Conservation (phyloP, 2,329 filamentous ascomycete genomes). For the Didymella pomorum region DNA sequence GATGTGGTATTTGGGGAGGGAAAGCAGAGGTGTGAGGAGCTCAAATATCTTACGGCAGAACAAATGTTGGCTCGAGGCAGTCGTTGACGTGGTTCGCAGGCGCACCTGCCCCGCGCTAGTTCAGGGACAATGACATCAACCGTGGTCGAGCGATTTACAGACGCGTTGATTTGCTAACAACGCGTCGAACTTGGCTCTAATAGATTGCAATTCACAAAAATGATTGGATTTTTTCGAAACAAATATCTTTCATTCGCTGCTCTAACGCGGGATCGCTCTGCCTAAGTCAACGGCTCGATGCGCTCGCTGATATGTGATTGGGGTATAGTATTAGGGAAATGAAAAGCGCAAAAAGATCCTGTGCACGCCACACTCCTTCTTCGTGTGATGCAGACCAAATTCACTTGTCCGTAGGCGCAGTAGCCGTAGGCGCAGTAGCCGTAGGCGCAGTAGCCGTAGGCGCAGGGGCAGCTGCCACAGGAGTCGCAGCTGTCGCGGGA, state of each 20-base stretch:
- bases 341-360: slow-evolving; percentile 16
- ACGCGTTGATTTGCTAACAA: neutral
- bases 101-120: slow-evolving; percentile 31
- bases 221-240: neutral
- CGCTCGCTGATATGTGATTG: slow-evolving; percentile 30
- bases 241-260: slow-evolving; percentile 5
- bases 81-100: slow-evolving; percentile 27
- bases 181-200: neutral
- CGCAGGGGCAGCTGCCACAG: slow-evolving; percentile 25
- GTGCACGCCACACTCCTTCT: slow-evolving; percentile 1
- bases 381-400: neutral
- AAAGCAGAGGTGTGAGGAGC: neutral
- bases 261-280: slow-evolving; percentile 5
- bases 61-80: slow-evolving; percentile 22
- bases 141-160: neutral
- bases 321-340: slow-evolving; percentile 49
- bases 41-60: neutral
- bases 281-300: slow-evolving; percentile 9
- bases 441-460: slow-evolving; percentile 22
- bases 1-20: neutral
- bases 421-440: slow-evolving; percentile 23
- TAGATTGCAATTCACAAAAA: neutral
- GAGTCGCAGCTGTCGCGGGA: slow-evolving; percentile 23
- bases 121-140: slow-evolving; percentile 20
- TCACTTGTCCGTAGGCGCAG: slow-evolving; percentile 22